Base-by-base conservation (phyloP, 2,329 filamentous ascomycete genomes). In the Iodosphaeria phyllophila region DNA sequence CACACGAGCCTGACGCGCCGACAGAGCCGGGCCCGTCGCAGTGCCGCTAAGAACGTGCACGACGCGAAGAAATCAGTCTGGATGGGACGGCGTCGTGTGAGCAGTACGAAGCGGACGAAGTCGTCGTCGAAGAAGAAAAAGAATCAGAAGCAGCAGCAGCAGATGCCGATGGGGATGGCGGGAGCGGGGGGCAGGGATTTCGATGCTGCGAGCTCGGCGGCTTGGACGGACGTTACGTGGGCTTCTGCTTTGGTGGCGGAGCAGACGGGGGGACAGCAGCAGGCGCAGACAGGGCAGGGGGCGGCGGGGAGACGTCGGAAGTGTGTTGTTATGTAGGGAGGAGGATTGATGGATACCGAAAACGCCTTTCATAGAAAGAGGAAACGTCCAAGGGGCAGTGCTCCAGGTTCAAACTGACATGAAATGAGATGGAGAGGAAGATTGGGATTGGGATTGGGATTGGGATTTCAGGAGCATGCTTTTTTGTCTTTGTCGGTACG, bases 21-120 rank as follows among this genome's bases (percentile, higher is more conserved):
- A 14, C 52, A 52, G 18, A 70, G 64, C 36, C 56, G 67, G 20
- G 66, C 66, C 2, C 62, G 66, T 38, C 52, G 64, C 15, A 68
- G 65, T 28, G 67, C 67, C 5, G 58, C 64, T 7, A 70, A 64
- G 45, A 74, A 73, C 34, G 64, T 73, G 15, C 54, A 60, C 11
- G 66, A 72, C 31, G 67, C 67, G 2, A 66, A 60, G 46, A 57
- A 54, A 35, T 55, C 53, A 16, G 66, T 67, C 1, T 73, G 67
- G 65, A 54, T 51, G 29, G 46, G 50, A 17, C 45, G 53, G 24
- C 40, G 38, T n/a, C n/a, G n/a, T n/a, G n/a, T n/a, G n/a, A n/a
- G n/a, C n/a, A n/a, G n/a, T n/a, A n/a, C n/a, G 34, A 33, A 34
- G 28, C 51, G 42, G 31, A 57, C 51, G 35, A 48, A 47, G 24